phyloP scores from a whole-genome alignment of 2,329 filamentous ascomycete genomes.

The Colletotrichum karsti region DNA sequence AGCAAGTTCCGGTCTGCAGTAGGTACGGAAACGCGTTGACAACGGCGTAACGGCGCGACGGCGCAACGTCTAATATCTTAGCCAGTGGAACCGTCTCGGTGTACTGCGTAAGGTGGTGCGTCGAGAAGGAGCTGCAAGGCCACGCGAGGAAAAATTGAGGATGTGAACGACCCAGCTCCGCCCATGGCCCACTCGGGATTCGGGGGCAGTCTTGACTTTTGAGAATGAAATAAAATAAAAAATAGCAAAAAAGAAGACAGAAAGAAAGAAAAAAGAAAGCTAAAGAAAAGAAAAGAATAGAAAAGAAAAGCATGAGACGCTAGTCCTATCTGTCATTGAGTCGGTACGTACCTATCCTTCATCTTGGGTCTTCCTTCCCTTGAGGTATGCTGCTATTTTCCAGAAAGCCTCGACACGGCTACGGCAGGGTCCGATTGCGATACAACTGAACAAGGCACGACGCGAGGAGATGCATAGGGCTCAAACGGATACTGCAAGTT shows the following conservation, averaged over 20 bases:
- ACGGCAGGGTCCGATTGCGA: too few species aligned
- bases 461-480: too few species aligned
- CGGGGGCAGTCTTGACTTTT: background rate
- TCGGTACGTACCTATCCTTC: too few species aligned
- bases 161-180: background rate
- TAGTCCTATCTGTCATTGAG: too few species aligned
- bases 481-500: background rate
- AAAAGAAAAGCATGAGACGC: too few species aligned
- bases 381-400: background rate
- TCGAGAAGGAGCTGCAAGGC: too few species aligned
- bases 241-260: background rate
- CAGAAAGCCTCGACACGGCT: too few species aligned
- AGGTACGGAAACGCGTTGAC: background rate
- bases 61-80: background rate
- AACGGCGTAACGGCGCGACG: background rate
- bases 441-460: too few species aligned
- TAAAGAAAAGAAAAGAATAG: background rate
- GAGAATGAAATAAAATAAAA: background rate
- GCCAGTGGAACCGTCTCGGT: background rate
- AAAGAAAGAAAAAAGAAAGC: too few species aligned
- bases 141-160: background rate
- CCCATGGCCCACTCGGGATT: background rate
- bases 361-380: background rate
- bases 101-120: too few species aligned
- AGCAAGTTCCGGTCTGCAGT: background rate